Base-by-base conservation (phyloP, 192 early-diverging fungal genomes). In the Mortierella claussenii region DNA sequence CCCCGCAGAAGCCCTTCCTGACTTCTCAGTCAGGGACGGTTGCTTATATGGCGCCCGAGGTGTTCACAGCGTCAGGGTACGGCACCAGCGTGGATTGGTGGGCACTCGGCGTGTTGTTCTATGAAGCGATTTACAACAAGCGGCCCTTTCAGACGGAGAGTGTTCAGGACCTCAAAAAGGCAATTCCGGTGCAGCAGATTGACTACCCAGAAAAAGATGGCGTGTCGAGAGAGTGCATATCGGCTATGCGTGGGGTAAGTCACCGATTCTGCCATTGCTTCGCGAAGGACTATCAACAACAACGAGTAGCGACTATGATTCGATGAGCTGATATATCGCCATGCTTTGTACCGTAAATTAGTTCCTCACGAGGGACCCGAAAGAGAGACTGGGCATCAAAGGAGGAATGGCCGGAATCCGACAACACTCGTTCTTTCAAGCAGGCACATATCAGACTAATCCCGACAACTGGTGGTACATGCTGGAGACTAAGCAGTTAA, bases 71-170 rank as follows among this genome's bases (percentile, higher is more conserved):
- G 49, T 63, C 63, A 4, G 95, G 95, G 1, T 98, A 98, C 79
- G 88, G 82, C 11, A 84, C 87, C 23, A 89, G 87, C 36, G 92
- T 97, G 12, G 97, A 98, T 79, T 98, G 95, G 95, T 98, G 97
- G 97, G 91, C 91, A 23, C 65, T 97, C 27, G 97, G 97, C 15
- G 90, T 97, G 3, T 85, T 94, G 28, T 86, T 95, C 70, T 97
- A 92, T 81, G 97, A 98, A 79, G 88, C 91, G 46, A 73, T 96
- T 26, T 93, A 91, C 68, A 44, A 60, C 69, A 67, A 86, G 66
- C 85, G 90, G n/a, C 90, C 91, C 1, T 93, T 93, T 68, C 84
- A 88, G 47, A 82, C 85, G 28, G 88, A 92, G 46, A 88, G 68
- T 52, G 79, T 80, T 31, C 81, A 84, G 26, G 80, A 88, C 20